These are phyloP conservation scores for Zychaea mexicana DNA, from an alignment of 371 early-diverging fungal species.

Conservation along the genomic window DNA sequence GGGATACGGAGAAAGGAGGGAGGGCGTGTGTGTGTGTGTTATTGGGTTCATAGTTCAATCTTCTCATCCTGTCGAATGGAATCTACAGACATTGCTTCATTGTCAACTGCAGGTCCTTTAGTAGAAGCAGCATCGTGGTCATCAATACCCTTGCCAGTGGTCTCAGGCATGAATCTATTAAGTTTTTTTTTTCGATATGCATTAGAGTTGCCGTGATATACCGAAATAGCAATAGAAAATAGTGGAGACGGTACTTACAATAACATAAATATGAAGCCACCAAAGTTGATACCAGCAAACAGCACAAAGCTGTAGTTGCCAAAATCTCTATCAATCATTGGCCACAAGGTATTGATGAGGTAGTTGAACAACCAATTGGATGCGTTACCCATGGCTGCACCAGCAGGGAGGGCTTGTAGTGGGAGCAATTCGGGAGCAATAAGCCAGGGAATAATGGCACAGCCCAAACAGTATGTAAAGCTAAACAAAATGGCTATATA, in stretches of 20 bases:
- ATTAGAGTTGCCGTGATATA: not conserved
- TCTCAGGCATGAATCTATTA: conserved; percentile 38
- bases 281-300: conserved; percentile 43
- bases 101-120: not conserved
- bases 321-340: conserved; percentile 30
- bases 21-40: no score
- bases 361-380: conserved; percentile 51
- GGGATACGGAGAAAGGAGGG: no score
- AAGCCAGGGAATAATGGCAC: conserved; percentile 54
- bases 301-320: conserved; percentile 41
- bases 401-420: conserved; percentile 45
- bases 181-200: no score
- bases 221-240: not conserved
- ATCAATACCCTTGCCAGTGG: conserved; percentile 45
- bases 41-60: not conserved
- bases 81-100: not conserved
- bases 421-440: conserved; percentile 53
- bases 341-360: conserved; percentile 46
- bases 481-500: conserved; percentile 37
- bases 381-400: conserved; percentile 43
- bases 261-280: conserved; percentile 39
- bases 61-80: not conserved
- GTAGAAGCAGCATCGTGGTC: not conserved
- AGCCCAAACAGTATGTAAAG: conserved; percentile 44
- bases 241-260: conserved; percentile 5